Conservation (phyloP, 73 alveolate genomes). For the Paramecium sexaurelia region DNA sequence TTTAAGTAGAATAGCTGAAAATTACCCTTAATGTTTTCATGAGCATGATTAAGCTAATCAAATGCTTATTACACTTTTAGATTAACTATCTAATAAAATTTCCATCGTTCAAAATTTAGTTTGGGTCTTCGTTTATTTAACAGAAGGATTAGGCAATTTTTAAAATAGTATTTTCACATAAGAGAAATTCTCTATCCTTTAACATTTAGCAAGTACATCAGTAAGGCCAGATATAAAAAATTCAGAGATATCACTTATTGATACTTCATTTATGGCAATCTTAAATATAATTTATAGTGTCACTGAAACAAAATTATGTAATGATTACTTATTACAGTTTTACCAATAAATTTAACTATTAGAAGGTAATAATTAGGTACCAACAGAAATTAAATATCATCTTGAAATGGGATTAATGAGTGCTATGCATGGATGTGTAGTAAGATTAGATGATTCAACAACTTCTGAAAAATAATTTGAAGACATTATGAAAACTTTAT, state of each 20-base stretch:
- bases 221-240: not conserved
- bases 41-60: not conserved
- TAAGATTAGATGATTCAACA: constrained; percentile 7
- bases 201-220: constrained; percentile 23
- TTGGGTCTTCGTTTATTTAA: constrained; percentile 7
- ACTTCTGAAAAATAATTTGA: not conserved
- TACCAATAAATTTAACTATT: not conserved
- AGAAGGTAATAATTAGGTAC: not conserved
- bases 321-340: not conserved
- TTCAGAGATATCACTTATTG: constrained; percentile 18
- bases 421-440: constrained; percentile 49
- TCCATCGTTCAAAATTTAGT: not conserved
- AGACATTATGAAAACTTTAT: not conserved
- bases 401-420: constrained; percentile 32
- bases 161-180: not conserved
- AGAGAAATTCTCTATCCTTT: not conserved
- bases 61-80: not conserved
- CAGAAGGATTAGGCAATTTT: not conserved
- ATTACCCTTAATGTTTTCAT: not conserved
- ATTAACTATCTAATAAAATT: not conserved
- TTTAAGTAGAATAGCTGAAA: constrained; percentile 23
- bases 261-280: constrained; percentile 45
- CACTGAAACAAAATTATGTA: not conserved
- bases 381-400: not conserved
- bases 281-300: not conserved